A percentile compares a stretch with the other conserved stretches of the same genome.
phyloP scores from a whole-genome alignment of 176 grass and related monocot species.

The Aegilops umbellulata region DNA sequence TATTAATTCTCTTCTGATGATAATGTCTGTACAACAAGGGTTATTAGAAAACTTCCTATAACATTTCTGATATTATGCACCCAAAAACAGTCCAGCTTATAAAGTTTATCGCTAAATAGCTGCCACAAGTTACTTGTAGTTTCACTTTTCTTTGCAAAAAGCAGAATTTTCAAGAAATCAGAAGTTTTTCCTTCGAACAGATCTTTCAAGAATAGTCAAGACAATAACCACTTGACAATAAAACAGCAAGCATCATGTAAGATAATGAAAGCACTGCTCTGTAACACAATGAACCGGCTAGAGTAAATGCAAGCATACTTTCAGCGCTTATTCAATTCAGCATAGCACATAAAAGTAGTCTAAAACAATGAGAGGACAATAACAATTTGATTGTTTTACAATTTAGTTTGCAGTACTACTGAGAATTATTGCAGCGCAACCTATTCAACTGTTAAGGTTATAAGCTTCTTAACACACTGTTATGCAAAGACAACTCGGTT shows the following conservation, averaged over 20 bases:
- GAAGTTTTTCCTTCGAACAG: neutral
- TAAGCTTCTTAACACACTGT: conserved; percentile 1
- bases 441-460: neutral
- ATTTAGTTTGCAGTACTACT: neutral
- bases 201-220: neutral
- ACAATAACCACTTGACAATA: conserved; percentile 10
- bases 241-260: conserved; percentile 18
- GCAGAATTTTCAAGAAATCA: conserved; percentile 8
- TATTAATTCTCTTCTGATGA: conserved; percentile 30
- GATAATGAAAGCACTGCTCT: neutral
- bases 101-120: conserved; percentile 18
- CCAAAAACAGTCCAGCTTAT: conserved; percentile 18
- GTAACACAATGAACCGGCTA: conserved; percentile 10
- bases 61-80: conserved; percentile 15
- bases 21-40: neutral
- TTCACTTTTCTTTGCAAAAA: conserved; percentile 10
- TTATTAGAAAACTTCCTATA: conserved; percentile 8
- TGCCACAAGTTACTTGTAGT: neutral
- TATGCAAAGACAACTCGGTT: neutral
- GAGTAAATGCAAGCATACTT: conserved; percentile 14
- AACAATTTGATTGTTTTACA: neutral
- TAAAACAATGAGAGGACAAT: neutral
- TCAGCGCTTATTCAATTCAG: conserved; percentile 4
- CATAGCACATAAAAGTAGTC: neutral
- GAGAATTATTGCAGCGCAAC: neutral